These are phyloP conservation scores for Apiospora aurea DNA, from an alignment of 2,329 filamentous ascomycete species.

Conservation along the genomic window DNA sequence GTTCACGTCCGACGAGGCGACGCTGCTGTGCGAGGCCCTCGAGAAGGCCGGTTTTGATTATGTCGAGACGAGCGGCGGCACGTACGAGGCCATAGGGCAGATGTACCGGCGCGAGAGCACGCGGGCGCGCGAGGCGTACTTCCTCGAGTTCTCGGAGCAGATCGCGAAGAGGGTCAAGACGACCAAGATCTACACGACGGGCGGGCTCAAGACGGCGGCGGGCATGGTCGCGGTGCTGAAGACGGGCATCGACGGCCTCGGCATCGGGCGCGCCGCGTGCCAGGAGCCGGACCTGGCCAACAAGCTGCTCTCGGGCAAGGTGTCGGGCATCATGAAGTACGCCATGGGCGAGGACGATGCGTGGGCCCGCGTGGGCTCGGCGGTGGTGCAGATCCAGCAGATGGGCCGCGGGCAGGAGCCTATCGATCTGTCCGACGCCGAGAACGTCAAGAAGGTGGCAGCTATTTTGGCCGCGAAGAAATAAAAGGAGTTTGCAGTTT, in stretches of 20 bases:
- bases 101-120: slow-evolving; percentile 59
- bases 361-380: slow-evolving; percentile 48
- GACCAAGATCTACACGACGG: slow-evolving; percentile 61
- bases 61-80: slow-evolving; percentile 66
- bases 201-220: slow-evolving; percentile 58
- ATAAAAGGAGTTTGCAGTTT: background rate
- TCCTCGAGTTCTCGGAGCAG: slow-evolving; percentile 61
- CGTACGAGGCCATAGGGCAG: slow-evolving; percentile 58
- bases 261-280: slow-evolving; percentile 58
- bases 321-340: slow-evolving; percentile 56
- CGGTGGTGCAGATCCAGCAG: slow-evolving; percentile 55
- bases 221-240: slow-evolving; percentile 62
- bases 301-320: slow-evolving; percentile 53
- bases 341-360: slow-evolving; percentile 57
- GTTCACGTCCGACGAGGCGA: slow-evolving; percentile 57
- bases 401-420: slow-evolving; percentile 37
- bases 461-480: background rate
- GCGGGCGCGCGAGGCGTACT: slow-evolving; percentile 62
- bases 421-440: slow-evolving; percentile 47
- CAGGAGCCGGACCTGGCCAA: slow-evolving; percentile 55
- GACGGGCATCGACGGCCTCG: slow-evolving; percentile 59
- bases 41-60: slow-evolving; percentile 61
- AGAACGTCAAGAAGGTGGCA: slow-evolving; percentile 36
- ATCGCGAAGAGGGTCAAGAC: slow-evolving; percentile 54
- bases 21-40: slow-evolving; percentile 53